Evolutionary conservation across 73 alveolate genomes (phyloP), one percentile per base, ranked within the genome.

Genomic region (Paramecium sonneborni): DNA sequence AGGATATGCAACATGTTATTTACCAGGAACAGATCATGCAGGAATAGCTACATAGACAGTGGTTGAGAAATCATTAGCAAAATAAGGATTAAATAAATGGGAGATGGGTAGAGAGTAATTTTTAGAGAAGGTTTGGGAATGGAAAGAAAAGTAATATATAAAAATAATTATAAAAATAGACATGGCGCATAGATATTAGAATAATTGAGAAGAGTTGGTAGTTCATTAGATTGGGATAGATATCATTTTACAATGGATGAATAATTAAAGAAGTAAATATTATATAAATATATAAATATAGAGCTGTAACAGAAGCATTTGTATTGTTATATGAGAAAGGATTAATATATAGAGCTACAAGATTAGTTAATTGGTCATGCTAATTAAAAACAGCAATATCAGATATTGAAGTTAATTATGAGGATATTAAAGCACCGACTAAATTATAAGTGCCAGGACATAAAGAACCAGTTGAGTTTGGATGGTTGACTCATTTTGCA

Each of bases 361-460:
- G 99, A 92, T 96, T 97, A 55, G 99, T 98, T 43, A 98, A 98
- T 93, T 99, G 99, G 99, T 95, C 99, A 82, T 97, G 99, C 55
- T 95, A 97, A 39, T 94, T 99, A 56, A 95, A 97, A 86, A 99
- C 99, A 15, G 99, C 99, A 8, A 95, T 99, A 52, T 95, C 99
- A 32, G 99, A 99, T 92, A 94, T 99, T 14, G 99, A 99, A 93
- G 98, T 98, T 9, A 98, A 94, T 72, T 96, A 93, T 82, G 86
- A 94, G 23, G 99, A 96, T 72, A 41, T 98, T 32, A 76, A 58
- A 30, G 95, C 90, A 43, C 99, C 99, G 6, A 94, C 97, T 0
- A 76, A 85, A 35, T 34, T 96, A 69, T 76, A 94, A 84, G 98
- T 98, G 8, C 99, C 99, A 34, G 96, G 97, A 30, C 99, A 97